Percentiles rank a stretch among this genome's conserved stretches.
phyloP scores from a whole-genome alignment of 2,329 filamentous ascomycete species.

The Colletotrichum sojae region DNA sequence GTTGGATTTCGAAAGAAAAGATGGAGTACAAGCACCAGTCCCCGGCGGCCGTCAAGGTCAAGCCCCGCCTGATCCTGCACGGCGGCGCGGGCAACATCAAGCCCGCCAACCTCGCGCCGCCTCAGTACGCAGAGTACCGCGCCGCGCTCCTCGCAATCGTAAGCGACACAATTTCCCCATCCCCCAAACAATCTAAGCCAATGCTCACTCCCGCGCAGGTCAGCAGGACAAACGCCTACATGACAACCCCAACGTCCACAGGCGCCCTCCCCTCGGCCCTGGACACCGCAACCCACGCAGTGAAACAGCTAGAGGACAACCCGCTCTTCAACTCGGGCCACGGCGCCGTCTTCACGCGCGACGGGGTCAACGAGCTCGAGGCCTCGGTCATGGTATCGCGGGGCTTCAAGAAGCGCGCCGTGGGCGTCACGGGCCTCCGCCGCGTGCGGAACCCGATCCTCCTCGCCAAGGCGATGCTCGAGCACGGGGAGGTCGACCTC shows the following conservation, averaged over 20 bases:
- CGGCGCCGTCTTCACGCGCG: conserved; percentile 88
- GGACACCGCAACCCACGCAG: conserved; percentile 81
- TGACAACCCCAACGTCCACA: conserved; percentile 53
- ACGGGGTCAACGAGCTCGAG: conserved; percentile 88
- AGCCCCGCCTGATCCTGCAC: conserved; percentile 77
- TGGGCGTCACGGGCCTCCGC: conserved; percentile 80
- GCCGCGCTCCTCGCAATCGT: conserved; percentile 74
- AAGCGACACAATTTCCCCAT: too few relatives aligned
- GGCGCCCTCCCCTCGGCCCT: conserved; percentile 70
- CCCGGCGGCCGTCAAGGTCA: conserved; percentile 46
- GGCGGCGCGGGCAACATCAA: conserved; percentile 81
- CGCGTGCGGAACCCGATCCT: conserved; percentile 85
- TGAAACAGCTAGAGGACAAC: conserved; percentile 82
- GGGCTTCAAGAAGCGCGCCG: conserved; percentile 80
- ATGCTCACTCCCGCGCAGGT: conserved; percentile 51
- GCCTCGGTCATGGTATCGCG: conserved; percentile 87
- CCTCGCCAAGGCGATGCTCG: conserved; percentile 79
- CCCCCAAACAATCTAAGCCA: too few relatives aligned
- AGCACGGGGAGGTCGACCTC: conserved; percentile 75
- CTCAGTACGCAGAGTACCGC: conserved; percentile 72
- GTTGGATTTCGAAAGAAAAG: not conserved
- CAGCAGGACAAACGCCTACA: conserved; percentile 61
- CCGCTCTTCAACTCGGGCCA: conserved; percentile 87
- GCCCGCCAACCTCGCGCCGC: conserved; percentile 69
- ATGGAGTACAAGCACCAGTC: conserved; percentile 59